Percentiles rank a stretch among this genome's conserved stretches.
Evolutionary conservation across 83 land plant genomes (phyloP).

Genomic region (Isoetes engelmannii): DNA sequence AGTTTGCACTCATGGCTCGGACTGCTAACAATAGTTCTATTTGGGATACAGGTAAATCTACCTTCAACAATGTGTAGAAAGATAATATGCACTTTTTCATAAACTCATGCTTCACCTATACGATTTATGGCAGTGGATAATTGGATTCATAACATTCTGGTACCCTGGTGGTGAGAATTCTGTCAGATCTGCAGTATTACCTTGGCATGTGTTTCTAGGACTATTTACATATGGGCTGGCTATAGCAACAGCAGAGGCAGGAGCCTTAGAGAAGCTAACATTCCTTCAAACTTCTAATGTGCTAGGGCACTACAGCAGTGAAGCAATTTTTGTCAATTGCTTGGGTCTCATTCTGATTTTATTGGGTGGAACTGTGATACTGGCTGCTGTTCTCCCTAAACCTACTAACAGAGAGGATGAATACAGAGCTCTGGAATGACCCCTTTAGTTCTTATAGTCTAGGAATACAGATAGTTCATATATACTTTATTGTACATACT

Average conservation of each 20-base stretch:
- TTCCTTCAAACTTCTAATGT: slow-evolving; percentile 59
- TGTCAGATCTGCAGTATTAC: slow-evolving; percentile 44
- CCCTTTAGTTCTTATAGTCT: too few species aligned
- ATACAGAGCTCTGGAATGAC: background rate
- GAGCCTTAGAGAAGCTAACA: slow-evolving; percentile 91
- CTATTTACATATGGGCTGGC: slow-evolving; percentile 53
- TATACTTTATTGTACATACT: too few species aligned
- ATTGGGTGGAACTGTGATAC: slow-evolving; percentile 49
- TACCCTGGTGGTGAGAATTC: slow-evolving; percentile 37
- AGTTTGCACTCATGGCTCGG: slow-evolving; percentile 96
- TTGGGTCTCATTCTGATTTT: slow-evolving; percentile 54
- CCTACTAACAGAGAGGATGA: background rate
- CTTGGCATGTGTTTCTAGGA: slow-evolving; percentile 93
- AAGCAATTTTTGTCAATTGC: slow-evolving; percentile 78
- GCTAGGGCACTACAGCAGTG: slow-evolving; percentile 51
- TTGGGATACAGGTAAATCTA: slow-evolving; percentile 62
- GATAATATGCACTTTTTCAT: too few species aligned
- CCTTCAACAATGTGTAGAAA: background rate
- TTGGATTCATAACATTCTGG: slow-evolving; percentile 45
- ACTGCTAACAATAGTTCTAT: slow-evolving; percentile 51
- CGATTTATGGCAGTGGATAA: slow-evolving; percentile 57
- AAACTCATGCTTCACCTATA: too few species aligned
- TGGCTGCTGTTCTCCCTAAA: slow-evolving; percentile 42
- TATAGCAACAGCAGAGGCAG: slow-evolving; percentile 54
- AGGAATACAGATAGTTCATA: too few species aligned